Conservation (phyloP, 2,329 filamentous ascomycete genomes). For the Teratosphaeria epicoccoides region DNA sequence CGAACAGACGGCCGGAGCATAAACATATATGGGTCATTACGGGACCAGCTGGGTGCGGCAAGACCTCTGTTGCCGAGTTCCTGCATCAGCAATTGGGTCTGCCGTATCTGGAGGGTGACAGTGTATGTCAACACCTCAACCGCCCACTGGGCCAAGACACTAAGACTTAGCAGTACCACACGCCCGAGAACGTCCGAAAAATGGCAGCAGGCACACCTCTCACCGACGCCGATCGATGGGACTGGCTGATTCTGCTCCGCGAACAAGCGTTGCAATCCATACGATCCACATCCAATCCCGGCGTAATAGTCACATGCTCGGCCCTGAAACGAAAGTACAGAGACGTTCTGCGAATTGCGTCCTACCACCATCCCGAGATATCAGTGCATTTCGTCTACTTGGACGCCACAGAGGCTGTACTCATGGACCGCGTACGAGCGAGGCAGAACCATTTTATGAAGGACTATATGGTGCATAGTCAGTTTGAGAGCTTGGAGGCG, state of each 20-base stretch:
- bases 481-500: conserved; percentile 78
- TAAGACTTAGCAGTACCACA: conserved; percentile 34
- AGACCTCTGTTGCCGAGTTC: conserved; percentile 41
- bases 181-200: conserved; percentile 54
- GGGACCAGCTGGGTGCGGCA: conserved; percentile 44
- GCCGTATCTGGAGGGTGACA: conserved; percentile 43
- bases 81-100: conserved; percentile 34
- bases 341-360: conserved; percentile 50
- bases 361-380: conserved; percentile 35
- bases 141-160: neutral
- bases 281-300: conserved; percentile 13
- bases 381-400: conserved; percentile 85
- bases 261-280: conserved; percentile 32
- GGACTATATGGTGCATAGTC: conserved; percentile 85
- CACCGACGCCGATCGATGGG: conserved; percentile 91
- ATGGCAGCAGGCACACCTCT: conserved; percentile 78
- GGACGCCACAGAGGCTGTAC: conserved; percentile 60
- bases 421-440: conserved; percentile 62
- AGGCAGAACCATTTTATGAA: conserved; percentile 92
- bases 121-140: conserved; percentile 25
- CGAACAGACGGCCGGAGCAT: conserved; percentile 14
- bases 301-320: conserved; percentile 93
- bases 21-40: conserved; percentile 44
- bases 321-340: conserved; percentile 95
- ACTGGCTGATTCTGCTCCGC: conserved; percentile 62